phyloP scores from a whole-genome alignment of 495 filamentous ascomycete genomes.

The Astrothelium subdiscretum region DNA sequence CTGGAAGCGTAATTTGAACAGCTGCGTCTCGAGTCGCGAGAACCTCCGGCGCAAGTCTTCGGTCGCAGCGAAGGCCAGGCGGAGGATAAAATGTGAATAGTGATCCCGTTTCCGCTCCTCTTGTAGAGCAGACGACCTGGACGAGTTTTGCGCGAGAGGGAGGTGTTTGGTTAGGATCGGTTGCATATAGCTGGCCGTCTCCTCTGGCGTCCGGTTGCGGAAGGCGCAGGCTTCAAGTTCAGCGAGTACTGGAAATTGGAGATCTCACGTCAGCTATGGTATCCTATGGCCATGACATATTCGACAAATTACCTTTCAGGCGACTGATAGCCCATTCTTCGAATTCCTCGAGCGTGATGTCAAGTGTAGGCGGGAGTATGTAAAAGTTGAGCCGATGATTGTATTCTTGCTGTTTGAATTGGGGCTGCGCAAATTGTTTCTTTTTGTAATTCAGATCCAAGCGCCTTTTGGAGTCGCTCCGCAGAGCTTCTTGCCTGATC shows the following conservation, averaged over 20 bases:
- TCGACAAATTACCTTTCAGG: conserved; percentile 53
- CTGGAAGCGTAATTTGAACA: conserved; percentile 72
- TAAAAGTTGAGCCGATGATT: conserved; percentile 88
- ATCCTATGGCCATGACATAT: neutral
- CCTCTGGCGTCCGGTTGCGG: conserved; percentile 69
- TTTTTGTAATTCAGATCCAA: conserved; percentile 65
- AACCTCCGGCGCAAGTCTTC: conserved; percentile 90
- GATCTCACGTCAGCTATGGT: neutral
- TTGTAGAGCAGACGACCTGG: conserved; percentile 44
- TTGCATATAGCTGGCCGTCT: conserved; percentile 68
- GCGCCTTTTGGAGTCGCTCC: conserved; percentile 74
- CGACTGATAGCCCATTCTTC: conserved; percentile 99
- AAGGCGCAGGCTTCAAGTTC: conserved; percentile 95
- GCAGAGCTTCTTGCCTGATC: conserved; percentile 40
- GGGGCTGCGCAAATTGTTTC: conserved; percentile 66
- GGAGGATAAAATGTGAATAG: conserved; percentile 94
- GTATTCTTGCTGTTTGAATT: conserved; percentile 65
- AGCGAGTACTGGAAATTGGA: conserved; percentile 57
- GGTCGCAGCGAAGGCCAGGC: conserved; percentile 81
- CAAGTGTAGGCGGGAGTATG: conserved; percentile 71
- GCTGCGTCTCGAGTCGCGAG: conserved; percentile 69
- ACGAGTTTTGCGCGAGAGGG: conserved; percentile 66
- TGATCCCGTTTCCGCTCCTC: conserved; percentile 89
- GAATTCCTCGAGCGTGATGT: conserved; percentile 95
- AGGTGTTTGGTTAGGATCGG: conserved; percentile 77